phyloP scores from a whole-genome alignment of 164 flowering plant species.

The Taxillus chinensis region DNA sequence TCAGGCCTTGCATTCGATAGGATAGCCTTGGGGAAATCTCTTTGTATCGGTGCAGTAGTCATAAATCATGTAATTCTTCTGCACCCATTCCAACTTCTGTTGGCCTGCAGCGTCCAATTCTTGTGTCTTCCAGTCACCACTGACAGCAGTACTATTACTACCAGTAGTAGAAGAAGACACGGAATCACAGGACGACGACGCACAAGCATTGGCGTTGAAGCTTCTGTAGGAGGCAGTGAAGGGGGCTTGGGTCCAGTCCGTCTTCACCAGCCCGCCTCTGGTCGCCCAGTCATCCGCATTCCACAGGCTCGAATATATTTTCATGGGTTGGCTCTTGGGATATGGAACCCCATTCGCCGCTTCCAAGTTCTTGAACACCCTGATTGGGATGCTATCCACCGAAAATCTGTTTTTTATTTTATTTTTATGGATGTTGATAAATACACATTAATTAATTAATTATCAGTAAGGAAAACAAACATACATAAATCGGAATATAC shows the following conservation, averaged over 20 bases:
- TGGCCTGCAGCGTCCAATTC: conserved; percentile 9
- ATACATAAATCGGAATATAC: no score
- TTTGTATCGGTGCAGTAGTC: not conserved
- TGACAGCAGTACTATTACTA: no score
- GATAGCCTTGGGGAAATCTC: not conserved
- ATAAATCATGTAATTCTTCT: not conserved
- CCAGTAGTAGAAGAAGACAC: not conserved
- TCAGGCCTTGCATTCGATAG: no score
- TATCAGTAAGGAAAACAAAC: not conserved
- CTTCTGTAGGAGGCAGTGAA: not conserved
- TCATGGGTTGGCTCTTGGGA: not conserved
- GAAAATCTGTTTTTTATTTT: not conserved
- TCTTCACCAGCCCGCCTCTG: not conserved
- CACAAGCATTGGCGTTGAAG: not conserved
- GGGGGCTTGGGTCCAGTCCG: not conserved
- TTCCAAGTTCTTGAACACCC: not conserved
- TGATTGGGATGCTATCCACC: not conserved
- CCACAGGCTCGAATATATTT: not conserved
- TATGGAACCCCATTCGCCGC: not conserved
- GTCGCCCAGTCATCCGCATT: conserved; percentile 13
- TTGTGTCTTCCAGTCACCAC: no score
- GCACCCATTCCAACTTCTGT: conserved; percentile 14
- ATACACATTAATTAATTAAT: not conserved
- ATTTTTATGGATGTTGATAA: no score
- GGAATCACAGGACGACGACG: not conserved